Evolutionary conservation across 1,284 basidiomycete genomes (phyloP), one percentile per base, ranked within the genome.

Genomic region (Cryptococcus hybrid): DNA sequence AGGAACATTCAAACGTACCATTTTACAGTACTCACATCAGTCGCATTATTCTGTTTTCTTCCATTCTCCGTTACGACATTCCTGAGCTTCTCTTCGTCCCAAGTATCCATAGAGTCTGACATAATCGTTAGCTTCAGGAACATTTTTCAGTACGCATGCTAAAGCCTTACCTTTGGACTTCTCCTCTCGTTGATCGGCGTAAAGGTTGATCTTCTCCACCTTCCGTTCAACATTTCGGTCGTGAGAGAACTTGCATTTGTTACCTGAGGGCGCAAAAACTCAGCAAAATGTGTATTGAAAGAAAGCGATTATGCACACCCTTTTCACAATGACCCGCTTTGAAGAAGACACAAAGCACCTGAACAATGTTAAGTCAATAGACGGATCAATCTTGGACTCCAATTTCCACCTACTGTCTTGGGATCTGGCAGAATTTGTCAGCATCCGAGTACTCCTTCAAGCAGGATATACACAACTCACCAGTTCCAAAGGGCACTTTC

Each of bases 201-300:
- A 99, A 64, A 99, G 73, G 78, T 97, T 94, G 82, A 89, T 92
- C 86, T 99, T 99, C 76, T 95, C 90, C 49, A 89, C 88, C 79
- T 96, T 98, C 61, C 95, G 81, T 18, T 85, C 92, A 18, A 96
- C 86, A 69, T 98, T 85, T 59, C 86, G 67, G 80, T 96, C 88
- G 78, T 99, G 95, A 62, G 91, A 95, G 79, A 94, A 98, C 81
- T 96, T 98, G 81, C 93, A 96, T 79, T 92, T 92, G 75, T 65
- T 85, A 35, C 88, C 71, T 71, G 55, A 44, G 13, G 48, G 13
- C 55, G 56, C 36, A 18, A 18, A 18, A 18, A 18, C 13, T 61
- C 55, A 62, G 57, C 57, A n/a, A 18, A 18, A 11, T 18, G 18
- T 18, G 18, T 18, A 18, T 12, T 9, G 38, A 56, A 44, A 12